Conservation (phyloP, 2,329 filamentous ascomycete species). For the Hirsutella thompsonii region DNA sequence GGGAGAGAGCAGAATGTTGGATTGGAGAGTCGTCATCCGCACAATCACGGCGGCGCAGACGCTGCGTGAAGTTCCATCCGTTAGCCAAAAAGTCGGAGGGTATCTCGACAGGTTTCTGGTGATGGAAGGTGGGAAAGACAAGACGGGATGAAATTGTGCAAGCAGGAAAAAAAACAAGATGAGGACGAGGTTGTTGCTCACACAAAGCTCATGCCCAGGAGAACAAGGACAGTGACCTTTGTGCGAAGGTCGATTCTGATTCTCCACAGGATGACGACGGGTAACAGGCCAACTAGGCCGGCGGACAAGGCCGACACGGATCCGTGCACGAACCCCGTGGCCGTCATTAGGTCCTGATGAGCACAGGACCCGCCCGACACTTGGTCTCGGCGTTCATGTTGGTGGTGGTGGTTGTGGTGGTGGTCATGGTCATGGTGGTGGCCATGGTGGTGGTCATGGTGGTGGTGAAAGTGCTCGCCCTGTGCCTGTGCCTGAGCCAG, state of each 20-base stretch:
- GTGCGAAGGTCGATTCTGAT: conserved; percentile 1
- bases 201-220: conserved; percentile 4
- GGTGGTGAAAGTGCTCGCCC: too few relatives aligned
- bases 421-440: too few relatives aligned
- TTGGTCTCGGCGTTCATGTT: too few relatives aligned
- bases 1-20: neutral
- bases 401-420: too few relatives aligned
- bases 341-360: neutral
- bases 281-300: conserved; percentile 2
- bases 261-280: conserved; percentile 2
- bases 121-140: too few relatives aligned
- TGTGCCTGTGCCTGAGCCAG: too few relatives aligned
- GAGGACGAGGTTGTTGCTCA: neutral
- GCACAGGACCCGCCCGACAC: neutral
- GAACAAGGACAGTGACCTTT: conserved; percentile 1
- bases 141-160: too few relatives aligned
- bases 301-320: conserved; percentile 2
- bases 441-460: too few relatives aligned
- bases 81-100: too few relatives aligned
- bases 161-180: too few relatives aligned
- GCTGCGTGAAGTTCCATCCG: neutral
- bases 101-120: too few relatives aligned
- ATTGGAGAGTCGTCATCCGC: conserved; percentile 1
- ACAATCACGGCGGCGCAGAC: conserved; percentile 1
- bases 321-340: conserved; percentile 1